A percentile compares a stretch with the other conserved stretches of the same genome.
phyloP scores from a whole-genome alignment of 2,329 filamentous ascomycete species.

The Emmonsiellopsis sp. region DNA sequence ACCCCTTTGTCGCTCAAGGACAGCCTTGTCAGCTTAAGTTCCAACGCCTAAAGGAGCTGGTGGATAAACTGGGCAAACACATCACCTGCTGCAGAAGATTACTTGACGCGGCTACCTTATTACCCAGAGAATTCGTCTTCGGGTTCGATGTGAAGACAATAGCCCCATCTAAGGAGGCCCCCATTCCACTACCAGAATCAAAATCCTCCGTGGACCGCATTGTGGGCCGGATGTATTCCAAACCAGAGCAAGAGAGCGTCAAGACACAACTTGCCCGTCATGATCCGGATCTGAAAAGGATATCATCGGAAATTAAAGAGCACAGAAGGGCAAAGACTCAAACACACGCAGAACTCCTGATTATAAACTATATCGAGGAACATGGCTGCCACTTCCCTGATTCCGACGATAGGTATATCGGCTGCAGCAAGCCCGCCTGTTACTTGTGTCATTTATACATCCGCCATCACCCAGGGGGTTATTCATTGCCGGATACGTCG shows the following conservation, averaged over 20 bases:
- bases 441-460: slow-evolving; percentile 1
- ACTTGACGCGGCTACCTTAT: not conserved
- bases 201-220: not conserved
- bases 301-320: not conserved
- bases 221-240: not conserved
- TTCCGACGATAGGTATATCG: not conserved
- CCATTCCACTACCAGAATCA: not conserved
- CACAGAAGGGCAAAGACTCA: not conserved
- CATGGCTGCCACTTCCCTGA: not conserved
- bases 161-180: not conserved
- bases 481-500: not conserved
- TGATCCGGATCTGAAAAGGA: not conserved
- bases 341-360: not conserved
- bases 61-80: not conserved
- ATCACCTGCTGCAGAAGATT: slow-evolving; percentile 1
- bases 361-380: not conserved
- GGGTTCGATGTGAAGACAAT: not conserved
- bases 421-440: not conserved
- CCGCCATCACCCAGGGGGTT: not conserved
- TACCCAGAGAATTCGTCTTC: not conserved
- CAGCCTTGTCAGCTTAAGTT: not conserved
- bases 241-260: not conserved
- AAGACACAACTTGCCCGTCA: not conserved
- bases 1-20: not conserved
- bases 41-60: not conserved